Evolutionary conservation across 139 green algal genomes (phyloP), one percentile per base, ranked within the genome.

Genomic region (Chlorella sp.): DNA sequence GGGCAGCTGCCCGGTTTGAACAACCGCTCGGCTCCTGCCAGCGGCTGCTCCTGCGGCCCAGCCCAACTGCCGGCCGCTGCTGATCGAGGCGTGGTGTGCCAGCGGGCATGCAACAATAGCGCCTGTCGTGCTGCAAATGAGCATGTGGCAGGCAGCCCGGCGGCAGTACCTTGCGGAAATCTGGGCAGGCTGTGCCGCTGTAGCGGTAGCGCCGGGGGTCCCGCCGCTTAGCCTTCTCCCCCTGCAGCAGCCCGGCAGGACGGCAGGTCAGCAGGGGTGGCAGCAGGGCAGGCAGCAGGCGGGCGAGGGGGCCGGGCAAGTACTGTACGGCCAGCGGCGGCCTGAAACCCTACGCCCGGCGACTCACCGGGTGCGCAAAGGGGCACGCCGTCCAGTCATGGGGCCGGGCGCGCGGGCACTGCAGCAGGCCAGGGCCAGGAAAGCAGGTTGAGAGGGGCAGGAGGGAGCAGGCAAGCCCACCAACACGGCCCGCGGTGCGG

Each of bases 151-250:
- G n/a, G n/a, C n/a, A n/a, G n/a, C n/a, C n/a, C n/a, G n/a, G n/a
- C n/a, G 13, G 51, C 13, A 60, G 4, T 34, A 94, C 94, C 92
- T 94, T 91, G 4, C 95, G 76, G 57, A 97, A 99, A 57, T 99
- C 96, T 0, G 96, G 94, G 86, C 97, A 99, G 4, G 97, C 93
- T 38, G 87, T 91, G 76, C 91, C 93, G 74, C 65, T 91, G 90
- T 98, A 98, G 28, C 82, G 84, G 80, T 74, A 83, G 63, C 78
- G 63, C 63, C 88, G 75, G 12, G 95, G 94, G 88, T 97, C 93
- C 9, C 96, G 78, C 12, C 96, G 84, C 47, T 91, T 89, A 0
- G 96, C 96, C 84, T 98, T 98, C 87, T 98, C 96, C 0, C 95
- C 93, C 17, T 89, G 65, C 30, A 72, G 25, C 60, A 67, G 56